Conservation (phyloP, 192 early-diverging fungal species). For the Rhizoclosmatium globosum region DNA sequence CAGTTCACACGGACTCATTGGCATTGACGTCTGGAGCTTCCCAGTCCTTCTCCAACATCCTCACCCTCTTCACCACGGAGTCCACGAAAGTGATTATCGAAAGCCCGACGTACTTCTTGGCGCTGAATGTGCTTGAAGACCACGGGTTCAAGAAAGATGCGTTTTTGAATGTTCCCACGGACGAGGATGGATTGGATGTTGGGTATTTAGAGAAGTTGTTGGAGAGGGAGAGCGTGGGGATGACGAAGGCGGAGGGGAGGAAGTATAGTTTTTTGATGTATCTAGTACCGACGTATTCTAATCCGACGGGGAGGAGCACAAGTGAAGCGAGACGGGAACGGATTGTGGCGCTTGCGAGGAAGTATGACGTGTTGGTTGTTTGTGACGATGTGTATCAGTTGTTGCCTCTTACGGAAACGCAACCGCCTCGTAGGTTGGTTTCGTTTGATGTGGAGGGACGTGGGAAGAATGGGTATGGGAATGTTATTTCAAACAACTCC, state of each 20-base stretch:
- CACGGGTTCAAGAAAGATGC: slow-evolving; percentile 33
- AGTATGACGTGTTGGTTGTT: slow-evolving; percentile 53
- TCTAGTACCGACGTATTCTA: slow-evolving; percentile 54
- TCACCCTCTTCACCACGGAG: slow-evolving; percentile 45
- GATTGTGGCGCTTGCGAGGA: slow-evolving; percentile 44
- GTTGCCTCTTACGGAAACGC: slow-evolving; percentile 28
- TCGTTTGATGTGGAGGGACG: slow-evolving; percentile 23
- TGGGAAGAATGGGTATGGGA: slow-evolving; percentile 28
- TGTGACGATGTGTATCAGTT: slow-evolving; percentile 60
- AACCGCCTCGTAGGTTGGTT: slow-evolving; percentile 29
- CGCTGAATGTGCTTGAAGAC: slow-evolving; percentile 49
- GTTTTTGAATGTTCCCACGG: slow-evolving; percentile 42
- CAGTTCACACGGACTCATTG: slow-evolving; percentile 26
- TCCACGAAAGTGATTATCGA: slow-evolving; percentile 49
- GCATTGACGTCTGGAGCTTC: slow-evolving; percentile 52
- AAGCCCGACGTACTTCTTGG: slow-evolving; percentile 61
- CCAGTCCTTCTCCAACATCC: slow-evolving; percentile 50
- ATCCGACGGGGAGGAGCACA: slow-evolving; percentile 49
- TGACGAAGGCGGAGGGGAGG: background rate
- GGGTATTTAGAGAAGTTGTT: slow-evolving; percentile 20
- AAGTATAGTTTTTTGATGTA: slow-evolving; percentile 50
- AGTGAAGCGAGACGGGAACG: slow-evolving; percentile 6
- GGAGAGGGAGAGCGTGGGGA: background rate
- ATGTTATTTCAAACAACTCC: slow-evolving; percentile 58
- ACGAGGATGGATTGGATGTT: slow-evolving; percentile 44